These are phyloP conservation scores for Tricholomella constricta DNA, from an alignment of 768 basidiomycete species.

Conservation along the genomic window DNA sequence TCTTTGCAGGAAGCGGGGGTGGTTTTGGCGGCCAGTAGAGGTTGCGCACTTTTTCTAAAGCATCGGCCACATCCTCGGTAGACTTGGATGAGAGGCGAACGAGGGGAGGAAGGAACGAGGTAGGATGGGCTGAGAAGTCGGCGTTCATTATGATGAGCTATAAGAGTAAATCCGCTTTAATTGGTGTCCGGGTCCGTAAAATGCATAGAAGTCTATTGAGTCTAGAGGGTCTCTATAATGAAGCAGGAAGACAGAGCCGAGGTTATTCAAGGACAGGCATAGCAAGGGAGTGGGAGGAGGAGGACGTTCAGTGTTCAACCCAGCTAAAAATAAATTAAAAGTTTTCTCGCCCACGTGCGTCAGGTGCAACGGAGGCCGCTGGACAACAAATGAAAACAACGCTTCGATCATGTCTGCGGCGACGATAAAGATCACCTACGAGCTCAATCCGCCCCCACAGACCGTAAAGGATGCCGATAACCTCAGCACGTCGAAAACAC, in stretches of 20 bases:
- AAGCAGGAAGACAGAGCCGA: conserved; percentile 32
- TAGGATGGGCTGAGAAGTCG: conserved; percentile 18
- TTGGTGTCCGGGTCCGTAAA: conserved; percentile 5
- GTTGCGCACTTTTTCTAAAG: conserved; percentile 44
- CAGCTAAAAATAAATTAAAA: conserved; percentile 12
- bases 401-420: conserved; percentile 18
- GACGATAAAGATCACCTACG: conserved; percentile 43
- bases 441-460: conserved; percentile 42
- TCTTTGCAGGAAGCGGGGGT: conserved; percentile 26
- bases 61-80: conserved; percentile 36
- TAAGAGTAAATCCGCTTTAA: conserved; percentile 11
- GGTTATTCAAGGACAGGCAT: conserved; percentile 60
- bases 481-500: conserved; percentile 21
- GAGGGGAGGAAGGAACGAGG: conserved; percentile 61
- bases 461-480: conserved; percentile 12
- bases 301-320: background rate
- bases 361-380: conserved; percentile 7
- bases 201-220: background rate
- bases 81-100: conserved; percentile 36
- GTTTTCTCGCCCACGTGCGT: conserved; percentile 18
- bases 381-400: conserved; percentile 25
- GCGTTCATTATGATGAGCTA: conserved; percentile 17
- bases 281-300: conserved; percentile 6
- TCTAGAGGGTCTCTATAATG: conserved; percentile 18
- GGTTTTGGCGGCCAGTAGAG: conserved; percentile 53